Evolutionary conservation across 495 filamentous ascomycete species (phyloP), one percentile per base, ranked within the genome.

Genomic region (Extremus antarcticus): DNA sequence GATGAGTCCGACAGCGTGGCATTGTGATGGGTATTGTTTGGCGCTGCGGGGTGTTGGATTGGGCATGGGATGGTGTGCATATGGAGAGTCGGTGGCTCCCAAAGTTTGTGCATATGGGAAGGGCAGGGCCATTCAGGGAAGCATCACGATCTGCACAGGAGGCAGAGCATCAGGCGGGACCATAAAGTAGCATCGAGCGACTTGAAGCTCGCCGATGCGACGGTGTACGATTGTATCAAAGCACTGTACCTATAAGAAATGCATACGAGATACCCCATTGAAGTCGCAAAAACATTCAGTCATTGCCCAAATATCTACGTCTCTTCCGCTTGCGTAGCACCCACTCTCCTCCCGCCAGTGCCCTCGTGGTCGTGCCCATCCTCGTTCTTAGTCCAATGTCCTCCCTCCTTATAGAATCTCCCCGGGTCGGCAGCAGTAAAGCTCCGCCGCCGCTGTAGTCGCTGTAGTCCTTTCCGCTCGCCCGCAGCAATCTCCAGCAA

Each of bases 1-100:
- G 25, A 45, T 21, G 29, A 35, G 4, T 35, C n/a, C n/a, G n/a
- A n/a, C n/a, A n/a, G n/a, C n/a, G 53, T 13, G 73, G 59, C 23
- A 63, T 59, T 9, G n/a, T 49, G n/a, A n/a, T n/a, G n/a, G 11
- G 72, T 17, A 8, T 46, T 46, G 43, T 22, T 46, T 17, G 43
- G 43, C 43, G 43, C 8, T 19, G 13, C 29, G 29, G 29, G 13
- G 29, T 13, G 13, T 4, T 35, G 29, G 7, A 35, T 35, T 13
- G 13, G 29, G 29, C 29, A 7, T 35, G 4, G 29, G 29, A n/a
- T n/a, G n/a, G n/a, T n/a, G n/a, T n/a, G n/a, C n/a, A n/a, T n/a
- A n/a, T n/a, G n/a, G n/a, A n/a, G n/a, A n/a, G n/a, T n/a, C n/a
- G n/a, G n/a, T n/a, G n/a, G n/a, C n/a, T n/a, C n/a, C 29, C 29